These are phyloP conservation scores for Prillingera fragicola DNA, from an alignment of 1,284 basidiomycete genomes.

Conservation along the genomic window DNA sequence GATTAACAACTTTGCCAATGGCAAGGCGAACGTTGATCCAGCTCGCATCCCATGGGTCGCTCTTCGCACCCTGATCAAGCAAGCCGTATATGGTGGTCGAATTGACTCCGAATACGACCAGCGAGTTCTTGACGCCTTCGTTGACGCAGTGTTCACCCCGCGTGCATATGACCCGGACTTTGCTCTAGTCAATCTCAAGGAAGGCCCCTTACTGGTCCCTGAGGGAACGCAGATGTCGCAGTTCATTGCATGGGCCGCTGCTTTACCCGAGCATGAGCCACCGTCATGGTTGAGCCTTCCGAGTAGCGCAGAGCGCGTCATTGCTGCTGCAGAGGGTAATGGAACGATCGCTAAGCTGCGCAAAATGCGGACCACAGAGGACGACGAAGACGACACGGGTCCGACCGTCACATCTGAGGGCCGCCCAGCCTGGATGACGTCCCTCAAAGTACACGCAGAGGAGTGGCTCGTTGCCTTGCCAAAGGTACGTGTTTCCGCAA, in stretches of 20 bases:
- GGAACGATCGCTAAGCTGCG: slow-evolving; percentile 75
- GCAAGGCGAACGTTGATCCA: slow-evolving; percentile 83
- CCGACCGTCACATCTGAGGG: slow-evolving; percentile 53
- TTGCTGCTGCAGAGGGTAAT: slow-evolving; percentile 86
- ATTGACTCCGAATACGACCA: slow-evolving; percentile 94
- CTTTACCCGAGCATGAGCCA: slow-evolving; percentile 81
- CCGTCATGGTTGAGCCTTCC: slow-evolving; percentile 89
- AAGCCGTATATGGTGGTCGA: slow-evolving; percentile 89
- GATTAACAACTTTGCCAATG: slow-evolving; percentile 72
- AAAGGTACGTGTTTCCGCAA: slow-evolving; percentile 53
- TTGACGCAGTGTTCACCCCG: slow-evolving; percentile 79
- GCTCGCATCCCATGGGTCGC: slow-evolving; percentile 88
- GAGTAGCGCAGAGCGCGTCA: slow-evolving; percentile 80
- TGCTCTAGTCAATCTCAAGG: slow-evolving; percentile 61
- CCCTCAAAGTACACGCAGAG: slow-evolving; percentile 66
- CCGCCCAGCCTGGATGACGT: slow-evolving; percentile 89
- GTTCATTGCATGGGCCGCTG: slow-evolving; percentile 80
- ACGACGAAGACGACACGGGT: slow-evolving; percentile 74
- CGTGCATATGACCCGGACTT: slow-evolving; percentile 87
- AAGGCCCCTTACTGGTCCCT: slow-evolving; percentile 63
- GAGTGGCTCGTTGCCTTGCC: slow-evolving; percentile 78
- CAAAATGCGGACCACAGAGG: slow-evolving; percentile 83
- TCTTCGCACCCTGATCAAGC: slow-evolving; percentile 79
- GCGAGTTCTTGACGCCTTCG: slow-evolving; percentile 80
- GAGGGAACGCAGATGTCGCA: slow-evolving; percentile 87